phyloP scores from a whole-genome alignment of 2,329 filamentous ascomycete genomes.

The Alternaria ventricosa region DNA sequence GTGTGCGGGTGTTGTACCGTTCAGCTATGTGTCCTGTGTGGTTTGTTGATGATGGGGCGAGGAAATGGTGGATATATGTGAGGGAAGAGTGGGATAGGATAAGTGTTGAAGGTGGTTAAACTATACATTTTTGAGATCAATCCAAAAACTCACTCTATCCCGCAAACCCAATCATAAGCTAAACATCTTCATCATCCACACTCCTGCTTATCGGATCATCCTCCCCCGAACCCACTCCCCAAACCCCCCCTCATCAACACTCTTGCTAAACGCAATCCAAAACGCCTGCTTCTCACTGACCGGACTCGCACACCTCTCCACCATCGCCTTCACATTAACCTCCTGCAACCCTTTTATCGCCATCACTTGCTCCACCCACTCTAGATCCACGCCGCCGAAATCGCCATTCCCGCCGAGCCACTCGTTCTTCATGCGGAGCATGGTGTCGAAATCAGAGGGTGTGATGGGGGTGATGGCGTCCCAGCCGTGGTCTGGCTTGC shows the following conservation, averaged over 20 bases:
- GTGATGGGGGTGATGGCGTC: conserved; percentile 50
- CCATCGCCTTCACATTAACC: conserved; percentile 60
- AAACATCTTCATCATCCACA: not conserved
- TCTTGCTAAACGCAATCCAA: conserved; percentile 66
- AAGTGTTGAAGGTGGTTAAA: not conserved
- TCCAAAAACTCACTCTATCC: not conserved
- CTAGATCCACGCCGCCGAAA: conserved; percentile 49
- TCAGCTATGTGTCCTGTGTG: not conserved
- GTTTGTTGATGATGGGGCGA: not conserved
- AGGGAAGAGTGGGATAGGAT: not conserved
- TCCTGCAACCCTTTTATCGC: conserved; percentile 57
- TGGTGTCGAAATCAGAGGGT: conserved; percentile 28
- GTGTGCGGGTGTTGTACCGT: not conserved
- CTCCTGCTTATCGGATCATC: conserved; percentile 33
- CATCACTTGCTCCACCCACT: conserved; percentile 65
- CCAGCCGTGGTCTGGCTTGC: conserved; percentile 58
- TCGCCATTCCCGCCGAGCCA: conserved; percentile 24
- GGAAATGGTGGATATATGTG: not conserved
- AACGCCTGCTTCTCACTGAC: conserved; percentile 63
- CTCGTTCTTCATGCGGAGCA: conserved; percentile 35
- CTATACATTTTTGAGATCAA: not conserved
- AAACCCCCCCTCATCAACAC: conserved; percentile 62
- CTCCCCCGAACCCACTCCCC: conserved; percentile 57
- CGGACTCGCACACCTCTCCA: conserved; percentile 62
- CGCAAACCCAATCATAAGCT: not conserved